phyloP scores from a whole-genome alignment of 2,329 filamentous ascomycete genomes.

The Hymenoscyphus scutula region DNA sequence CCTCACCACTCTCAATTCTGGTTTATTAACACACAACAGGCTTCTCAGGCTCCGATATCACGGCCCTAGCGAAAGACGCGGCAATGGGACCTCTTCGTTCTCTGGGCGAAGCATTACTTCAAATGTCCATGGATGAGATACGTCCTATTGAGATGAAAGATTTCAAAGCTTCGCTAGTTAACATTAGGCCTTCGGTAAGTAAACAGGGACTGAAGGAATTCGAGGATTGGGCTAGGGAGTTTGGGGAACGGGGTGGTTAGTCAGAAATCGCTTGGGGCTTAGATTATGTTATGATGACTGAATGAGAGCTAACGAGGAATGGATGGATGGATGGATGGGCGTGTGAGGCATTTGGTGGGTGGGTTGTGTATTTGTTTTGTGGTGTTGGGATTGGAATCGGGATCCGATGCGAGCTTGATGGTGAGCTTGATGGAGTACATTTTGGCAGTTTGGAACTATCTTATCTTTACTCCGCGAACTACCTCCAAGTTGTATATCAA shows the following conservation, averaged over 20 bases:
- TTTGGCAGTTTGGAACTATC: too few species aligned
- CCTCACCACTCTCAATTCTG: neutral
- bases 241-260: slow-evolving; percentile 84
- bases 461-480: too few species aligned
- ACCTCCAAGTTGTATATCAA: too few species aligned
- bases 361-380: neutral
- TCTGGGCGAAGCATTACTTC: slow-evolving; percentile 81
- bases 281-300: neutral
- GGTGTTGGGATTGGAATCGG: neutral
- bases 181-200: slow-evolving; percentile 87
- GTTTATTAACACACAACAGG: slow-evolving; percentile 49
- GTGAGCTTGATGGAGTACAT: neutral
- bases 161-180: slow-evolving; percentile 78
- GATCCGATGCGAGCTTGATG: neutral
- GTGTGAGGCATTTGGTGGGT: neutral
- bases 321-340: neutral
- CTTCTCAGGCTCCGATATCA: slow-evolving; percentile 97
- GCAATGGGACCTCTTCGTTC: slow-evolving; percentile 94
- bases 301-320: neutral
- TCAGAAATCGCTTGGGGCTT: neutral
- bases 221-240: slow-evolving; percentile 91
- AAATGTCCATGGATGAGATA: slow-evolving; percentile 94
- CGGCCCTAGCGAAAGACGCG: slow-evolving; percentile 92
- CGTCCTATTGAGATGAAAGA: slow-evolving; percentile 79
- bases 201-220: slow-evolving; percentile 81